Conservation (phyloP, 345 rosid species). For the Lepidium didymum region DNA sequence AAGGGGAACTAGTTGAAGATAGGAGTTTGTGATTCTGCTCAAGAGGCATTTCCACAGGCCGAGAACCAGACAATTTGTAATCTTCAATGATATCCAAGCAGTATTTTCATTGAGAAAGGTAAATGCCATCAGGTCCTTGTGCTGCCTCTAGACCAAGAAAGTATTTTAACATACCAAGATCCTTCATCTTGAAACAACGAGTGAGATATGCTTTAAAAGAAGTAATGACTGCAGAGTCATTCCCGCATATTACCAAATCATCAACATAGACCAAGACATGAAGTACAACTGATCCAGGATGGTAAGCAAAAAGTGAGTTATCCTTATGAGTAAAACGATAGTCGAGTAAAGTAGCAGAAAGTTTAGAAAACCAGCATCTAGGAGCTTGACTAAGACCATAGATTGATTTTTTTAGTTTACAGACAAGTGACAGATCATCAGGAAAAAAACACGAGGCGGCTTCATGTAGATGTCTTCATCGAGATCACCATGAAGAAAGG, state of each 20-base stretch:
- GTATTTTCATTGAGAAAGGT: not conserved
- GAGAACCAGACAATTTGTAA: not conserved
- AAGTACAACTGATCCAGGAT: fast-evolving
- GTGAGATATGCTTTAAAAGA: not conserved
- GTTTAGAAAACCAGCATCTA: not conserved
- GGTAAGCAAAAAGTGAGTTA: not conserved
- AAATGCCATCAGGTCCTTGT: not conserved
- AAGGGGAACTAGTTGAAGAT: too few relatives aligned
- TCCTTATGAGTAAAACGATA: not conserved
- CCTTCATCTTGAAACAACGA: not conserved
- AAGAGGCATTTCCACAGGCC: not conserved
- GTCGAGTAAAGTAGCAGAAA: not conserved
- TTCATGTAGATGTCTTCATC: not conserved
- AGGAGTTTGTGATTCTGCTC: not conserved
- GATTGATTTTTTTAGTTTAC: not conserved
- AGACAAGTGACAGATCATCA: fast-evolving
- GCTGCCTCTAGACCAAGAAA: not conserved
- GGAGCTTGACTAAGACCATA: not conserved
- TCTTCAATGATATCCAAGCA: not conserved
- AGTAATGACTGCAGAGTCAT: not conserved
- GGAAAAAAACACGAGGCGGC: not conserved
- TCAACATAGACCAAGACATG: not conserved
- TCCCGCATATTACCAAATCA: not conserved
- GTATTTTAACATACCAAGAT: not conserved
- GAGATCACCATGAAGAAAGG: not conserved